These are phyloP conservation scores for Aspergillus coremiiformis DNA, from an alignment of 495 filamentous ascomycete genomes.

Conservation along the genomic window DNA sequence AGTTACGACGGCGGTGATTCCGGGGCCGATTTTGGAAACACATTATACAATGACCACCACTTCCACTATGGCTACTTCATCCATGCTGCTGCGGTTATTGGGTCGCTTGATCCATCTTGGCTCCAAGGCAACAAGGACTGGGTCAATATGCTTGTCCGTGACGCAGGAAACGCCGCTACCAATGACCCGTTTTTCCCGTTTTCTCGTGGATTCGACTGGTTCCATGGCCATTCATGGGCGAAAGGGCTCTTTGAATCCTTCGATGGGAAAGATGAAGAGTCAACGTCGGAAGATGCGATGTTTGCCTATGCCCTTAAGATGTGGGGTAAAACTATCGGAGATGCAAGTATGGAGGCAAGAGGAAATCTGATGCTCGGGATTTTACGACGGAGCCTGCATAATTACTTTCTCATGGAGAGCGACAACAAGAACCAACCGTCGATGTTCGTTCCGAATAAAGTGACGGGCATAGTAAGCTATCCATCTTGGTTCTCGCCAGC, in stretches of 20 bases:
- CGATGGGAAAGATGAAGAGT: slow-evolving; percentile 92
- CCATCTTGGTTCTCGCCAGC: too few species aligned
- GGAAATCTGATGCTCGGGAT: slow-evolving; percentile 81
- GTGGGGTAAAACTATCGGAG: slow-evolving; percentile 74
- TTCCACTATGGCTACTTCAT: slow-evolving; percentile 92
- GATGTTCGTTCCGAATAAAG: slow-evolving; percentile 76
- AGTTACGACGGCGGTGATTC: slow-evolving; percentile 68
- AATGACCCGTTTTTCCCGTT: slow-evolving; percentile 75
- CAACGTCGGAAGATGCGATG: slow-evolving; percentile 82
- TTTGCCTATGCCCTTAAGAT: slow-evolving; percentile 87
- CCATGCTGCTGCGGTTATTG: slow-evolving; percentile 80
- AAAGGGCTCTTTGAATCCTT: slow-evolving; percentile 86
- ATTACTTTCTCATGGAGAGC: slow-evolving; percentile 72
- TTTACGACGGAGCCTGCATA: slow-evolving; percentile 56
- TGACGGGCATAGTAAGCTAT: slow-evolving; percentile 66
- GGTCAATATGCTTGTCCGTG: slow-evolving; percentile 71
- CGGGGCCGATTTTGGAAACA: slow-evolving; percentile 73
- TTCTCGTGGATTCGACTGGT: slow-evolving; percentile 89
- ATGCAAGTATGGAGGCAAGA: slow-evolving; percentile 76
- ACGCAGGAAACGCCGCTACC: slow-evolving; percentile 68
- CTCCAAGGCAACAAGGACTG: slow-evolving; percentile 63
- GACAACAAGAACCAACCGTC: slow-evolving; percentile 69
- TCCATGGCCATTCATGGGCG: slow-evolving; percentile 91
- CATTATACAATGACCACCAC: slow-evolving; percentile 92
- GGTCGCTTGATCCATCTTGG: slow-evolving; percentile 72